Evolutionary conservation across 2,329 filamentous ascomycete species (phyloP).

Genomic region (Colletotrichum euphorbiae): DNA sequence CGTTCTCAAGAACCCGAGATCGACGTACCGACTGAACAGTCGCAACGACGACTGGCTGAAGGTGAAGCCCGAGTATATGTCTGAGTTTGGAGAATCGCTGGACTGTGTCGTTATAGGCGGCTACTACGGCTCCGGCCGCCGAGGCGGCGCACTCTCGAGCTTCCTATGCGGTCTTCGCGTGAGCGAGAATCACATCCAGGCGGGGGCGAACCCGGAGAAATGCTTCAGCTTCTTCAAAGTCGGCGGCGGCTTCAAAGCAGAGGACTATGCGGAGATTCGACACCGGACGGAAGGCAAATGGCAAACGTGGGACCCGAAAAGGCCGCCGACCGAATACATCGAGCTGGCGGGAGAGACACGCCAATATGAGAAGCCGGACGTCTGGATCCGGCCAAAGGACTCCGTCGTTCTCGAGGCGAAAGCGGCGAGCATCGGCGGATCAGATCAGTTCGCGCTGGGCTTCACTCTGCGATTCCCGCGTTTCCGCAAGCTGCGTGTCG

Average conservation of each 20-base stretch:
- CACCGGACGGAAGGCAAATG: constrained; percentile 93
- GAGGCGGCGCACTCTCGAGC: constrained; percentile 85
- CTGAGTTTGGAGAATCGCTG: constrained; percentile 91
- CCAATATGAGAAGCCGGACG: constrained; percentile 84
- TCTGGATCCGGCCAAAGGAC: constrained; percentile 92
- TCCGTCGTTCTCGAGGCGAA: constrained; percentile 91
- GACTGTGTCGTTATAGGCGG: constrained; percentile 92
- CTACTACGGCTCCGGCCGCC: constrained; percentile 88
- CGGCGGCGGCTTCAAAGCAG: constrained; percentile 88
- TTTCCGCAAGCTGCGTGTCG: constrained; percentile 83
- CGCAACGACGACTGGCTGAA: constrained; percentile 98
- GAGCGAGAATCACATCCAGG: constrained; percentile 73
- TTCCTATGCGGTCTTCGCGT: constrained; percentile 91
- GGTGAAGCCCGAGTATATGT: constrained; percentile 99
- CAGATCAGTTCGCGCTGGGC: constrained; percentile 81
- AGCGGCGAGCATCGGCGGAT: constrained; percentile 80
- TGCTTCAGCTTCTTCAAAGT: constrained; percentile 98
- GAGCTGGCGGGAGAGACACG: constrained; percentile 81
- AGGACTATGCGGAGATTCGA: constrained; percentile 85
- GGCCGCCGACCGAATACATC: constrained; percentile 81
- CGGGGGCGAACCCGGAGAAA: constrained; percentile 74
- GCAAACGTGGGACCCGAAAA: constrained; percentile 83
- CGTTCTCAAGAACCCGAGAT: constrained; percentile 92
- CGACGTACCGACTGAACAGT: constrained; percentile 86
- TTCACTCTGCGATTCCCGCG: constrained; percentile 91